Base-by-base conservation (phyloP, 73 alveolate genomes). In the Paramecium tetraurelia region DNA sequence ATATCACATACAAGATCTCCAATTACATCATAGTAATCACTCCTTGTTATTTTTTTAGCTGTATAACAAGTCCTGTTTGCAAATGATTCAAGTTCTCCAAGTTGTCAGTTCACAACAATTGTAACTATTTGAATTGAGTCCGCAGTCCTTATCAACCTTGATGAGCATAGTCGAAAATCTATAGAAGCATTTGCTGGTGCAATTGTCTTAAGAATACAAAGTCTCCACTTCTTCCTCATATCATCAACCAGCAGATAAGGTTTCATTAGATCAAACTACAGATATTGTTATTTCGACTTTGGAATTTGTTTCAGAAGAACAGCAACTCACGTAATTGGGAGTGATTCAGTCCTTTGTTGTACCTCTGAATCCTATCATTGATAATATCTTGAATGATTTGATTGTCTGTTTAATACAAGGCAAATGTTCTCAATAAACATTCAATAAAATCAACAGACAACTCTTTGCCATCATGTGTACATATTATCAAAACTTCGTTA, bases 391-490 rank as follows among this genome's bases (percentile, higher is more conserved):
- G 10, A 41, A 41, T 29, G 75, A 80, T 8, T 22, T 80, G 43
- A 38, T 80, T 21, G 10, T 14, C 8, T 80, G 90, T 24, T 24
- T 80, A 9, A 22, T 80, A 5, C n/a, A 80, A 48, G 90, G 76
- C 5, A 38, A 80, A 80, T 80, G 90, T 80, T 80, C 90, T 7
- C 10, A 41, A 43, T 11, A 44, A 24, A 80, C 90, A 22, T 20
- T 40, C 6, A 24, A 8, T 11, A 41, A 80, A 46, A 24, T 80
- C 29, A 48, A 27, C 21, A 11, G 43, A 41, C 48, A 80, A 44
- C 27, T 80, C 20, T 80, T 80, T 48, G 90, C 90, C 6, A 80
- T 80, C 2, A 22, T 80, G 48, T 80, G 90, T 22, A 80, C 90
- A 22, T 48, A 80, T 24, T 48, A 80, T 40, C 50, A 80, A 46